A percentile compares a stretch with the other conserved stretches of the same genome.
Evolutionary conservation across 768 basidiomycete genomes (phyloP).

Genomic region (Amyloporia xantha): DNA sequence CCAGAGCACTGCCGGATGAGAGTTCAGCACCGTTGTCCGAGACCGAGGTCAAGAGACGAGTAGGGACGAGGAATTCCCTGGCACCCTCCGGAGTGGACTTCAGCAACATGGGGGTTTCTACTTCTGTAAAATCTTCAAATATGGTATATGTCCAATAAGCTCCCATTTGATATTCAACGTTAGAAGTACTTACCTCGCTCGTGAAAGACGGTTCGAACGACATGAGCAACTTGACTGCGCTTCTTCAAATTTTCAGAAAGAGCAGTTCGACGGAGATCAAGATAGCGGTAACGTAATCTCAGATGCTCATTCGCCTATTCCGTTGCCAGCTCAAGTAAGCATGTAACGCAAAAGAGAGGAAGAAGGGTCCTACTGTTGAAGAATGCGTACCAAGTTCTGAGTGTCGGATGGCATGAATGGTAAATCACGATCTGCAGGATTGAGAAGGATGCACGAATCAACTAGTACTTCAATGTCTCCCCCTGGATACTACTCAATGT

Average conservation of each 20-base stretch:
- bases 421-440: conserved; percentile 61
- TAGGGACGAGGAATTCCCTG: conserved; percentile 87
- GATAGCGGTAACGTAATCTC: conserved; percentile 77
- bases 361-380: no score
- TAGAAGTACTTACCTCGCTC: conserved; percentile 53
- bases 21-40: conserved; percentile 7
- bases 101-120: conserved; percentile 88
- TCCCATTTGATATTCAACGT: no score
- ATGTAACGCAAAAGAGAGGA: not conserved
- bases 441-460: conserved; percentile 63
- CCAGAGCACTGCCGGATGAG: not conserved
- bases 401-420: conserved; percentile 85
- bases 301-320: conserved; percentile 78
- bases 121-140: conserved; percentile 75
- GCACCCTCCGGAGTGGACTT: conserved; percentile 94
- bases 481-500: conserved; percentile 43
- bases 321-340: not conserved
- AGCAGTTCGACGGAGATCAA: conserved; percentile 76
- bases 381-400: conserved; percentile 58
- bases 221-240: conserved; percentile 75
- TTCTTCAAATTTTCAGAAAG: conserved; percentile 76
- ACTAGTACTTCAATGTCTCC: conserved; percentile 82
- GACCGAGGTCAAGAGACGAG: conserved; percentile 41
- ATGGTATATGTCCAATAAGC: no score
- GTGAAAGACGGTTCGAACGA: conserved; percentile 67